These are phyloP conservation scores for Pseudogymnoascus sp. DNA, from an alignment of 2,329 filamentous ascomycete genomes.

Conservation along the genomic window DNA sequence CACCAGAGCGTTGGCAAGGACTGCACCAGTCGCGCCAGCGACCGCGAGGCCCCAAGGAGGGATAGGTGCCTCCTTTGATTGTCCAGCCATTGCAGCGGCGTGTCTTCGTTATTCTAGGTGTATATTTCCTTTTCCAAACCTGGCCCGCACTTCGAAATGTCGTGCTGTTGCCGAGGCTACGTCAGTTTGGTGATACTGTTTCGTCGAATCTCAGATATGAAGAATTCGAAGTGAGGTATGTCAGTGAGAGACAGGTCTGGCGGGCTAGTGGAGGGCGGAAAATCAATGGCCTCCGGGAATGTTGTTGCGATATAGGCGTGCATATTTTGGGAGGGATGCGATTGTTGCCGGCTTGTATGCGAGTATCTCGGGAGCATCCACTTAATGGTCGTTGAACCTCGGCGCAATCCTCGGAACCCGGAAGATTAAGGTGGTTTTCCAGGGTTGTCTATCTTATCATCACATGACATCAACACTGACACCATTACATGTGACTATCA, in stretches of 20 bases:
- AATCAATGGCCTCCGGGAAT: slow-evolving; percentile 10
- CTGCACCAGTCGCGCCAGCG: slow-evolving; percentile 85
- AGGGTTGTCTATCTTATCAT: slow-evolving; percentile 7
- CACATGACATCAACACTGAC: background rate
- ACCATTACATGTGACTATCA: background rate
- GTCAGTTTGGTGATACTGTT: slow-evolving; percentile 1
- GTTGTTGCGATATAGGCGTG: slow-evolving; percentile 8
- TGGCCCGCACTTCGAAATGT: slow-evolving; percentile 6
- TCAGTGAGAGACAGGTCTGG: background rate
- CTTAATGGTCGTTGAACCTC: slow-evolving; percentile 1
- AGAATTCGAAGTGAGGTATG: background rate
- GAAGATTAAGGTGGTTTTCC: background rate
- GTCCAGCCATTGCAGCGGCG: slow-evolving; percentile 18
- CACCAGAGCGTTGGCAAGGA: slow-evolving; percentile 89
- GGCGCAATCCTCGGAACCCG: slow-evolving; percentile 2
- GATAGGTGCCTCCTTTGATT: slow-evolving; percentile 40
- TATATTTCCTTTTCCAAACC: background rate
- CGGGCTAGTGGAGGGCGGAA: background rate
- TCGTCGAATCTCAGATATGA: slow-evolving; percentile 4
- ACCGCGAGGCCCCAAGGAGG: slow-evolving; percentile 91
- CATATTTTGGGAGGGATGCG: slow-evolving; percentile 4
- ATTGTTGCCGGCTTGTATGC: slow-evolving; percentile 10
- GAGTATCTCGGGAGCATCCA: slow-evolving; percentile 10
- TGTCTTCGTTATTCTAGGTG: background rate
- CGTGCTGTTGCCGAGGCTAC: slow-evolving; percentile 5